Evolutionary conservation across 805 yeast species (phyloP).

Genomic region (Nematodospora valgi): DNA sequence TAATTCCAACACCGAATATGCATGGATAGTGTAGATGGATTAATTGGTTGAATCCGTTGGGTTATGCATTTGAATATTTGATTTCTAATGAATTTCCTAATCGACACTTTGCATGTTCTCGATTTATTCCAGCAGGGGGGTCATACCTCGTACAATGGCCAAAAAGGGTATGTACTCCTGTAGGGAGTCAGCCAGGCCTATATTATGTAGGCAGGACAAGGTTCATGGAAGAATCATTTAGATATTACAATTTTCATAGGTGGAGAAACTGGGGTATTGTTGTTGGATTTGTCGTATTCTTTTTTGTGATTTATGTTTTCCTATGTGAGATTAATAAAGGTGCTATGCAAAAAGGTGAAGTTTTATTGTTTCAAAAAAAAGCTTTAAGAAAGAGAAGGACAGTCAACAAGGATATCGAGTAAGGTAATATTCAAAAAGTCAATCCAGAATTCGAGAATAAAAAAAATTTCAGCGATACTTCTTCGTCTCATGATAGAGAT

Average conservation of each 20-base stretch:
- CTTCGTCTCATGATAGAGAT: slow-evolving; percentile 20
- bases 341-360: slow-evolving; percentile 43
- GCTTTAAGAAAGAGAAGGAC: slow-evolving; percentile 28
- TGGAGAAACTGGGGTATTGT: slow-evolving; percentile 71
- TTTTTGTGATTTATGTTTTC: slow-evolving; percentile 21
- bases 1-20: slow-evolving; percentile 39
- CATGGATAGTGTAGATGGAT: slow-evolving; percentile 66
- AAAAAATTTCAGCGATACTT: not conserved
- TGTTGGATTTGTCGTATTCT: slow-evolving; percentile 23
- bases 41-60: slow-evolving; percentile 38
- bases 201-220: slow-evolving; percentile 53
- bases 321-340: slow-evolving; percentile 38
- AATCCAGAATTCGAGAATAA: slow-evolving; percentile 15
- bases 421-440: slow-evolving; percentile 18
- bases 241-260: slow-evolving; percentile 52
- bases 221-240: slow-evolving; percentile 47
- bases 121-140: slow-evolving; percentile 57
- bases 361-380: slow-evolving; percentile 23
- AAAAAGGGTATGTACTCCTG: slow-evolving; percentile 53
- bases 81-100: slow-evolving; percentile 63
- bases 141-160: slow-evolving; percentile 40
- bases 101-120: slow-evolving; percentile 50
- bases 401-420: slow-evolving; percentile 12
- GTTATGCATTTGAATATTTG: slow-evolving; percentile 51
- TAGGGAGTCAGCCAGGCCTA: slow-evolving; percentile 58